phyloP scores from a whole-genome alignment of 306 rosid genomes.

The Mucuna pruriens region DNA sequence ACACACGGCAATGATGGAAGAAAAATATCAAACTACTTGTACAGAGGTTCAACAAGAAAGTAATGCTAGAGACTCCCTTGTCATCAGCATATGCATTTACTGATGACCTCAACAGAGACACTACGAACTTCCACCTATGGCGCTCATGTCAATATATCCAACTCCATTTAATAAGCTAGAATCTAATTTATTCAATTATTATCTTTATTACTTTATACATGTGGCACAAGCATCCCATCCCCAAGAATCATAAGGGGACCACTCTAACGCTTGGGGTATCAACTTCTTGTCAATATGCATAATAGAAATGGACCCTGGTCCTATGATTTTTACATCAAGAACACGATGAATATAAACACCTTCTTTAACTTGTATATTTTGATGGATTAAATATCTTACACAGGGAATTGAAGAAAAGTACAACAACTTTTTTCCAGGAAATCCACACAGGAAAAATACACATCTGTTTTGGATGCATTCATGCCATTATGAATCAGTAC shows the following conservation, averaged over 20 bases:
- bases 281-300: not conserved
- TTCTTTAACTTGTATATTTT: not conserved
- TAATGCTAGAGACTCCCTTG: not conserved
- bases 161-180: constrained; percentile 17
- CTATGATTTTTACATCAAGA: not conserved
- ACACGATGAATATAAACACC: not conserved
- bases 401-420: not conserved
- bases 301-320: not conserved
- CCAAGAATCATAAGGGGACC: not conserved
- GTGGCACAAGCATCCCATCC: not conserved
- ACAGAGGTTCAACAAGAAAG: not conserved
- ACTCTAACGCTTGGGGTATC: not conserved
- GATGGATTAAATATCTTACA: not conserved
- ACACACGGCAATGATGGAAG: not conserved
- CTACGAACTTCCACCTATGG: not conserved
- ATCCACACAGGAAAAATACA: not conserved
- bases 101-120: not conserved
- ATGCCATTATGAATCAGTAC: not conserved
- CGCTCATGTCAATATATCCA: constrained; percentile 4
- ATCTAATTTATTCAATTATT: not conserved
- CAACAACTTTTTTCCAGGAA: not conserved
- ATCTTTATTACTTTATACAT: not conserved
- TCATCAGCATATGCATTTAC: constrained; percentile 7
- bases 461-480: not conserved
- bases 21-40: not conserved